phyloP scores from a whole-genome alignment of 2,329 filamentous ascomycete genomes.

The Erysiphe pulchra region DNA sequence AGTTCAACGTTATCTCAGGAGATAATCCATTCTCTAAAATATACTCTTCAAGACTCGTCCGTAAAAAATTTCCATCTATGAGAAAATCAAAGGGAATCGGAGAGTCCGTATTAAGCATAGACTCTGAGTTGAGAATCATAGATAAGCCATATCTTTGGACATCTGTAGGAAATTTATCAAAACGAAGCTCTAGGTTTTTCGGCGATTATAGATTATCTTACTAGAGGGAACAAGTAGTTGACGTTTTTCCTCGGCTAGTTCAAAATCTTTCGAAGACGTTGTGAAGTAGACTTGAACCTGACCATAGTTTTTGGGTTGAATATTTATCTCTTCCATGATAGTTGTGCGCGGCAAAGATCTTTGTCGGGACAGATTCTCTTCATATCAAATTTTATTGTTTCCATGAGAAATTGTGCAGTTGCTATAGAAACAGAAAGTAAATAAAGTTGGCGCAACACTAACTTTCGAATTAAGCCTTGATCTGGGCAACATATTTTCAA shows the following conservation, averaged over 20 bases:
- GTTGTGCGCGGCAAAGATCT: too few relatives aligned
- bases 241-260: constrained; percentile 33
- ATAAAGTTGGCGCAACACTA: too few relatives aligned
- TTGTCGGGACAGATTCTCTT: too few relatives aligned
- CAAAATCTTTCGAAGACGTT: constrained; percentile 33
- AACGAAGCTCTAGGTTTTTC: neutral
- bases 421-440: too few relatives aligned
- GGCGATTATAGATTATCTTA: constrained; percentile 11
- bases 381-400: too few relatives aligned
- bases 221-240: constrained; percentile 37
- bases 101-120: constrained; percentile 36
- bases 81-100: constrained; percentile 81
- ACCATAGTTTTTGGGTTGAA: constrained; percentile 7
- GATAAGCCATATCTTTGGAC: constrained; percentile 47
- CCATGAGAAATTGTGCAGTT: too few relatives aligned
- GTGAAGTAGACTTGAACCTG: constrained; percentile 45
- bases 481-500: too few relatives aligned
- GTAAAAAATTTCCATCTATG: constrained; percentile 77
- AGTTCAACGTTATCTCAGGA: constrained; percentile 58
- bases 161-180: constrained; percentile 17
- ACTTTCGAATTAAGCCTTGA: too few relatives aligned
- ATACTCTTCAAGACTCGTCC: constrained; percentile 75
- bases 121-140: constrained; percentile 44
- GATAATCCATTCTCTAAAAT: constrained; percentile 68
- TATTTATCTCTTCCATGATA: too few relatives aligned